phyloP scores from a whole-genome alignment of 2,329 filamentous ascomycete genomes.

The Periconia digitata region DNA sequence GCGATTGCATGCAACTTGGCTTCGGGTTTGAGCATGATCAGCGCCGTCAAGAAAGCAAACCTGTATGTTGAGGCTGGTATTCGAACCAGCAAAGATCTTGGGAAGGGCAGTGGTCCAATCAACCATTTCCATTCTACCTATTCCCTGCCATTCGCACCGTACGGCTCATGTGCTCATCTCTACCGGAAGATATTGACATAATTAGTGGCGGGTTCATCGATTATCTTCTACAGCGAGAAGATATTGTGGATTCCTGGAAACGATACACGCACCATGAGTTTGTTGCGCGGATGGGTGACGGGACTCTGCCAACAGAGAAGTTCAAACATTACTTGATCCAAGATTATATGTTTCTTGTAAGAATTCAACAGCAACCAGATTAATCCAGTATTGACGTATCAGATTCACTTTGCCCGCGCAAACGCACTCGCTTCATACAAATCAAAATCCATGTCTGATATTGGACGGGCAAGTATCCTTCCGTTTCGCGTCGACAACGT shows the following conservation, averaged over 20 bases:
- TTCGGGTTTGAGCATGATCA: slow-evolving; percentile 57
- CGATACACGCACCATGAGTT: slow-evolving; percentile 81
- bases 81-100: slow-evolving; percentile 62
- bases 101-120: slow-evolving; percentile 70
- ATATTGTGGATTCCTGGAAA: slow-evolving; percentile 75
- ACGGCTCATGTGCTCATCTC: slow-evolving; percentile 26
- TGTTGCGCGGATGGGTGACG: slow-evolving; percentile 73
- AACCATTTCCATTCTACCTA: slow-evolving; percentile 78
- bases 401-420: slow-evolving; percentile 85
- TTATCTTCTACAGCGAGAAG: slow-evolving; percentile 74
- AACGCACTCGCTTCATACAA: slow-evolving; percentile 88
- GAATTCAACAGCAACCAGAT: too few species aligned
- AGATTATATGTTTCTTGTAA: slow-evolving; percentile 85
- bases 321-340: slow-evolving; percentile 92
- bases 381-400: too few species aligned
- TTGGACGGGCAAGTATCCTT: slow-evolving; percentile 60
- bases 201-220: slow-evolving; percentile 72
- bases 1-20: slow-evolving; percentile 75
- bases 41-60: slow-evolving; percentile 68
- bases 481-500: neutral
- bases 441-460: slow-evolving; percentile 70
- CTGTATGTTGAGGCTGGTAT: slow-evolving; percentile 74
- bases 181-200: slow-evolving; percentile 7
- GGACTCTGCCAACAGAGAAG: slow-evolving; percentile 70
- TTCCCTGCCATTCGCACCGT: slow-evolving; percentile 68